Conservation (phyloP, 805 yeast species). For the Pichia phayaonensis region DNA sequence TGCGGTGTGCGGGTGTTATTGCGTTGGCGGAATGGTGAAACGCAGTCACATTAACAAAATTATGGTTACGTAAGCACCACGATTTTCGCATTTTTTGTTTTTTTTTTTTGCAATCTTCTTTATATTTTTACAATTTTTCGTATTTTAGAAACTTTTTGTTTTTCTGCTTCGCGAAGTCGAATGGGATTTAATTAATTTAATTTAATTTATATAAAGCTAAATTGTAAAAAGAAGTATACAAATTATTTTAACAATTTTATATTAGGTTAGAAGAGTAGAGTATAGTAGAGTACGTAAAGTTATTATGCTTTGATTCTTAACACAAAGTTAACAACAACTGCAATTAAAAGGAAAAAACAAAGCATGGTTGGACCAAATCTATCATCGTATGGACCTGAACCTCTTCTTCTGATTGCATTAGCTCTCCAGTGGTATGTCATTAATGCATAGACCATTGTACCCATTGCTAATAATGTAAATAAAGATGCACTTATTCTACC, state of each 20-base stretch:
- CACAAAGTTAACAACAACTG: constrained; percentile 88
- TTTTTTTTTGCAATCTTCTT: too few species aligned
- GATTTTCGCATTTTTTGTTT: not conserved
- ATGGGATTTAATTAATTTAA: too few species aligned
- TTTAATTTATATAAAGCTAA: too few species aligned
- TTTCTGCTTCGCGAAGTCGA: not conserved
- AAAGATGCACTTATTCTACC: constrained; percentile 91
- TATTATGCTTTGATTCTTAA: constrained; percentile 61
- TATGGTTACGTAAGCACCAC: too few species aligned
- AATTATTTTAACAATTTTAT: not conserved
- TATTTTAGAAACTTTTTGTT: not conserved
- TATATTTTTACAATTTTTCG: too few species aligned
- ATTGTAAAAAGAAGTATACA: not conserved
- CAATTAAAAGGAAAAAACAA: constrained; percentile 85
- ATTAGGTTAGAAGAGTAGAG: too few species aligned
- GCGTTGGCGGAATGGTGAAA: not conserved
- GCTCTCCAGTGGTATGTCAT: constrained; percentile 99
- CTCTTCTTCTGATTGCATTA: constrained; percentile 93
- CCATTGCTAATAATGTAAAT: constrained; percentile 95
- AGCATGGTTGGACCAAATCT: constrained; percentile 97
- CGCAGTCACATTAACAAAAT: not conserved
- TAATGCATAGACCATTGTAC: constrained; percentile 93
- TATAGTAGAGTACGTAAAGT: too few species aligned
- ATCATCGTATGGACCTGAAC: constrained; percentile 99
- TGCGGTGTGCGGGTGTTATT: not conserved